Base-by-base conservation (phyloP, 2,329 filamentous ascomycete species). In the Myriosclerotinia scirpicola region DNA sequence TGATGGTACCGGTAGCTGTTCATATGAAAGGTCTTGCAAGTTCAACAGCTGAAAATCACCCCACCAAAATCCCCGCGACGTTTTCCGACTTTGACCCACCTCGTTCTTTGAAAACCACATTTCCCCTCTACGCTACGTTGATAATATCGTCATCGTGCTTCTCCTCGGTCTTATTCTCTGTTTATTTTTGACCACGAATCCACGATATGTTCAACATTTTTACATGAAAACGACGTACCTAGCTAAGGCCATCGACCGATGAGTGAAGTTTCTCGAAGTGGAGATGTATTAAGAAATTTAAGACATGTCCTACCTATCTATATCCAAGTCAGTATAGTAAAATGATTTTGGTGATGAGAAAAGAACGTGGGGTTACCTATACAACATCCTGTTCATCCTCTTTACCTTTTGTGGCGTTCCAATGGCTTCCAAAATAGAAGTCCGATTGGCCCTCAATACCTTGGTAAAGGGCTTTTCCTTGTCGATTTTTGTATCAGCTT, bases 61-160 rank as follows among this genome's bases (percentile, higher is more conserved):
- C 56, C 56, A 46, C 56, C 56, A 26, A 48, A 36, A 59, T 48
- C 56, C 56, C 56, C 56, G 42, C 56, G 56, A 59, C 34, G 42
- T 59, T 59, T 59, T 36, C 56, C 56, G 56, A 59, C 14, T 12
- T 48, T 17, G 42, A 46, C 42, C 56, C 56, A 46, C 40, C 56
- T 17, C 26, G 26, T 26, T 26, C 3, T 26, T 3, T 26, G 26
- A 26, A 26, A 26, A 26, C 26, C 26, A 26, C 26, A 26, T 26
- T 52, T 52, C 48, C 48, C 22, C 48, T 53, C 50, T 53, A 15
- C 26, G 50, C 50, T 53, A 53, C 50, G 55, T 59, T 46, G 55
- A 17, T n/a, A 4, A 59, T 46, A 59, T 59, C 55, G 55, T 59
- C 55, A 46, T 59, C 55, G 55, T 59, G 34, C 55, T 46, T 59